Evolutionary conservation across 345 rosid genomes (phyloP).

Genomic region (Salix suchowensis): DNA sequence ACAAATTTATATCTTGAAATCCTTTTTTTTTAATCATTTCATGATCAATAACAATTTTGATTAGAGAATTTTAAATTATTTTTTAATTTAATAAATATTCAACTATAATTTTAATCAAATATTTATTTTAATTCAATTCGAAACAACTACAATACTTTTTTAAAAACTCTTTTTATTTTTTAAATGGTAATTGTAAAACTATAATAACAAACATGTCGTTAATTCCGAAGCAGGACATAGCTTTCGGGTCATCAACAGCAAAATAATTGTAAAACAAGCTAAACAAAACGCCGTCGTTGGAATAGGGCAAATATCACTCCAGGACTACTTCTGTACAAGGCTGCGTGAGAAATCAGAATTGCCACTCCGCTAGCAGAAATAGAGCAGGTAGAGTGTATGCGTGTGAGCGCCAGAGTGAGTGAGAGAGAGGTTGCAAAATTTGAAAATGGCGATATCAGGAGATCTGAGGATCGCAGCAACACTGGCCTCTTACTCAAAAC

Average conservation of each 20-base stretch:
- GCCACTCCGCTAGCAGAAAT: neutral
- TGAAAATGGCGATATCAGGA: constrained; percentile 56
- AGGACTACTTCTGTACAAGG: neutral
- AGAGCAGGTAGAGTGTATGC: neutral
- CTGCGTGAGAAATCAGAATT: neutral
- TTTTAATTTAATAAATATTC: too few species aligned
- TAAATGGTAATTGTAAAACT: too few species aligned
- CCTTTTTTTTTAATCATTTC: too few species aligned
- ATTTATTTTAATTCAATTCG: too few species aligned
- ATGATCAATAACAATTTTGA: too few species aligned
- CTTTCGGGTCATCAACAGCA: neutral
- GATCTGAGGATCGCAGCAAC: constrained; percentile 66
- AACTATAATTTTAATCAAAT: too few species aligned
- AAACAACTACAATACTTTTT: too few species aligned
- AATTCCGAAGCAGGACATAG: neutral
- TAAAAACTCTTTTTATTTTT: too few species aligned
- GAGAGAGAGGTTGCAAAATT: neutral
- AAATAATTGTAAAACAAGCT: neutral
- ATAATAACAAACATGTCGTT: too few species aligned
- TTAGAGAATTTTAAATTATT: too few species aligned
- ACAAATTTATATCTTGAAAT: too few species aligned
- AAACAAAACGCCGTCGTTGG: constrained; percentile 1
- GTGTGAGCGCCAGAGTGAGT: neutral
- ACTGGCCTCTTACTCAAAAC: constrained; percentile 46
- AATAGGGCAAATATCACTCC: neutral